Percentiles rank a stretch among this genome's conserved stretches.
phyloP scores from a whole-genome alignment of 305 asterid genomes.

The Ilex paraguariensis region DNA sequence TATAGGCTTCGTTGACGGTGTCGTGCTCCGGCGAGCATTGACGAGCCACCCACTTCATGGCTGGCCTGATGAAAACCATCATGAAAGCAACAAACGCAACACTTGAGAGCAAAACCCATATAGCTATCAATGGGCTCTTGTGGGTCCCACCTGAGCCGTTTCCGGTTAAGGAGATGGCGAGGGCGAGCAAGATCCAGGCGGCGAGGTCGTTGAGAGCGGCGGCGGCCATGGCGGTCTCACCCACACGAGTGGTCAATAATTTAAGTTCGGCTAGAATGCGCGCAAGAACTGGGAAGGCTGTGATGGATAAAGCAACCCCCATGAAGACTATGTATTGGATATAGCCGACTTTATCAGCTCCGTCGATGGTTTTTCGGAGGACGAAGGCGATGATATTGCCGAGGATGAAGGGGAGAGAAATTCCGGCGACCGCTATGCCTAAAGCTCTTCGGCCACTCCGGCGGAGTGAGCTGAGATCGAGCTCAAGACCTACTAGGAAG shows the following conservation, averaged over 20 bases:
- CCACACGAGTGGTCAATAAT: slow-evolving; percentile 36
- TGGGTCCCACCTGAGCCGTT: slow-evolving; percentile 7
- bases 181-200: slow-evolving; percentile 46
- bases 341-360: slow-evolving; percentile 15
- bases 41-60: slow-evolving; percentile 16
- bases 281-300: slow-evolving; percentile 49
- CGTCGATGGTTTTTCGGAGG: slow-evolving; percentile 12
- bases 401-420: slow-evolving; percentile 27
- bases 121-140: slow-evolving; percentile 18
- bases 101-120: too few relatives aligned
- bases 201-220: slow-evolving; percentile 46
- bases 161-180: slow-evolving; percentile 32
- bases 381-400: slow-evolving; percentile 29
- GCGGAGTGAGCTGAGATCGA: slow-evolving; percentile 28
- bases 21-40: slow-evolving; percentile 7
- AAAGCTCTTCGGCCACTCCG: slow-evolving; percentile 29
- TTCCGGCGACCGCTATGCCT: slow-evolving; percentile 34
- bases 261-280: slow-evolving; percentile 45
- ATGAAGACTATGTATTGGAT: slow-evolving; percentile 30
- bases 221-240: slow-evolving; percentile 46
- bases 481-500: slow-evolving; percentile 51
- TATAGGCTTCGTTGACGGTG: slow-evolving; percentile 14
- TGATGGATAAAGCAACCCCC: slow-evolving; percentile 45
- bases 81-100: too few relatives aligned
- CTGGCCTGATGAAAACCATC: slow-evolving; percentile 17